Evolutionary conservation across 2,329 filamentous ascomycete species (phyloP).

Genomic region (Stemphylium vesicarium): DNA sequence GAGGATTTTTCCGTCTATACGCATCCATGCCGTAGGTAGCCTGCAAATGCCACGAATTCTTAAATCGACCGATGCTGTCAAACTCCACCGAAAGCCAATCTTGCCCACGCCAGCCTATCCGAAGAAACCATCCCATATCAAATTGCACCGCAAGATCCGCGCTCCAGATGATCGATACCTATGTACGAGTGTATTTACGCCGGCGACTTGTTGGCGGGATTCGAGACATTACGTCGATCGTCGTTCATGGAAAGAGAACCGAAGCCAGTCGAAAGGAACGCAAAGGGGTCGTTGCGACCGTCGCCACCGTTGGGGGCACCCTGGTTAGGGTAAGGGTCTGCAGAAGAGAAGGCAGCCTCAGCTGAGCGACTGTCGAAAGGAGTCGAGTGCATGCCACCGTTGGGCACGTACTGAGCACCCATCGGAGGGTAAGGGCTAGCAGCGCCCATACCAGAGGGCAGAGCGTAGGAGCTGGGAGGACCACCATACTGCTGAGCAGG

Average conservation of each 20-base stretch:
- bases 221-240: slow-evolving; percentile 54
- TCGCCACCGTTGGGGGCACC: slow-evolving; percentile 71
- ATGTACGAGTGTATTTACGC: slow-evolving; percentile 45
- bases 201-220: slow-evolving; percentile 49
- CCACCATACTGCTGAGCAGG: slow-evolving; percentile 82
- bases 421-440: slow-evolving; percentile 81
- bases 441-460: slow-evolving; percentile 84
- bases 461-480: slow-evolving; percentile 84
- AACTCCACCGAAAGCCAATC: slow-evolving; percentile 46
- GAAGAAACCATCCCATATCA: slow-evolving; percentile 44
- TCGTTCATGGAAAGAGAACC: slow-evolving; percentile 74
- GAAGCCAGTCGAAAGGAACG: slow-evolving; percentile 78
- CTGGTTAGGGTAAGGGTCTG: slow-evolving; percentile 79
- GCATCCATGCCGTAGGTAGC: slow-evolving; percentile 41
- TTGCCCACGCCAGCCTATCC: slow-evolving; percentile 45
- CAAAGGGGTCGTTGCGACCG: slow-evolving; percentile 76
- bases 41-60: slow-evolving; percentile 49
- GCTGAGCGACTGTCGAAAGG: slow-evolving; percentile 93
- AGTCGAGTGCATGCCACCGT: slow-evolving; percentile 78
- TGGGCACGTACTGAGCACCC: slow-evolving; percentile 75
- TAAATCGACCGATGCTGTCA: slow-evolving; percentile 45
- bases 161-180: slow-evolving; percentile 43
- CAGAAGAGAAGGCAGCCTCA: slow-evolving; percentile 91
- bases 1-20: slow-evolving; percentile 47
- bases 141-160: slow-evolving; percentile 44